Conservation (phyloP, 768 basidiomycete genomes). For the Chalciporus pseudorubinellus region DNA sequence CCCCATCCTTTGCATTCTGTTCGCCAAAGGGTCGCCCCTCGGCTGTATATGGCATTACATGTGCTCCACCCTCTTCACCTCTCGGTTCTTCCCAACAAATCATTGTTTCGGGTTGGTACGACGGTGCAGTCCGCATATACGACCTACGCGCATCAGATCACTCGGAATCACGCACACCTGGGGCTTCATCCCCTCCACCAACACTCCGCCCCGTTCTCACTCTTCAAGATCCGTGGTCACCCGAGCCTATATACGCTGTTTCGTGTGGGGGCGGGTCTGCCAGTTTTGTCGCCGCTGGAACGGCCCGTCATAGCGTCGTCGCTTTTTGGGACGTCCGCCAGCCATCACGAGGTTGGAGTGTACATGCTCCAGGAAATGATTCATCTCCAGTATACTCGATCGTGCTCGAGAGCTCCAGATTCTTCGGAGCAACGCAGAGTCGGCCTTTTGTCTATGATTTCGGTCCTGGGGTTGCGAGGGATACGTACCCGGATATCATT, state of each 20-base stretch:
- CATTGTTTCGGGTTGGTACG: constrained; percentile 79
- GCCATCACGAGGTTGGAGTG: constrained; percentile 65
- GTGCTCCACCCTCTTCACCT: constrained; percentile 57
- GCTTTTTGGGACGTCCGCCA: constrained; percentile 80
- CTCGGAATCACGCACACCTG: constrained; percentile 1
- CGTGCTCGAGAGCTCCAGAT: constrained; percentile 70
- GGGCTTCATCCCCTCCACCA: constrained; percentile 20
- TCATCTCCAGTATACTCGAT: constrained; percentile 75
- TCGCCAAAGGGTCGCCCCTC: constrained; percentile 37
- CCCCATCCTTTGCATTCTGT: constrained; percentile 50
- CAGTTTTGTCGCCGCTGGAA: constrained; percentile 70
- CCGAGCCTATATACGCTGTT: constrained; percentile 73
- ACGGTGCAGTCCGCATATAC: constrained; percentile 69
- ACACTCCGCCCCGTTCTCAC: constrained; percentile 57
- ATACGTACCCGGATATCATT: constrained; percentile 51
- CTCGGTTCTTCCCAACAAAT: constrained; percentile 73
- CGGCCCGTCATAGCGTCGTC: constrained; percentile 72
- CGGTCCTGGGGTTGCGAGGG: constrained; percentile 54
- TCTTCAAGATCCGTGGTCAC: constrained; percentile 64
- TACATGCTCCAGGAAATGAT: constrained; percentile 79
- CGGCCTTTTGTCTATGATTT: constrained; percentile 81
- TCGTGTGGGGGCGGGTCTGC: constrained; percentile 69
- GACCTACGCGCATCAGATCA: constrained; percentile 58
- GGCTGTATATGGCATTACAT: constrained; percentile 73
- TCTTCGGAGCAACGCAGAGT: constrained; percentile 77